Evolutionary conservation across 2,329 filamentous ascomycete genomes (phyloP), one percentile per base, ranked within the genome.

Genomic region (Monosporascus sp.): DNA sequence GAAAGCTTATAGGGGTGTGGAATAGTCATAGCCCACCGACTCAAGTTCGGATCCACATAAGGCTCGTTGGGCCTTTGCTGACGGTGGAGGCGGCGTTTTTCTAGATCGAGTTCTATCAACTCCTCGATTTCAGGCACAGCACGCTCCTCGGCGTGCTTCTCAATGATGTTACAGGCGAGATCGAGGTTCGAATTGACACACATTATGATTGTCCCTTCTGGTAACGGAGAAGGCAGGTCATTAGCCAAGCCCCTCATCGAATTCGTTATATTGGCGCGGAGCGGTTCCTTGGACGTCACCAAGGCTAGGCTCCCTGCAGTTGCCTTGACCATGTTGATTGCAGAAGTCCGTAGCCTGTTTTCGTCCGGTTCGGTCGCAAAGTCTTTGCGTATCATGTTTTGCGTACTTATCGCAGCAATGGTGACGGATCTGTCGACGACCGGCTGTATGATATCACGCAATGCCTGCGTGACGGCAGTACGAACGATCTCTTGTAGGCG

Each of bases 131-230:
- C 94, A 2, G 90, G 88, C 39, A 97, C 78, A 9, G 94, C 94
- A 56, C 93, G 89, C 65, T 96, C 89, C 69, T 97, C 93, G 3
- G 94, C 95, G 50, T 94, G 92, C 70, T 94, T 91, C 71, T 99
- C 94, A 46, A 99, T 95, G 57, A 97, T 89, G 62, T 83, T 88
- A 67, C 94, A 97, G 47, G 95, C 93, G 41, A 91, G 81, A 62
- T 99, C 94, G 31, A 99, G 80, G 68, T 99, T 99, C 60, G 95
- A 93, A 69, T 97, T 99, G 56, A 99, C 93, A 71, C 95, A 97
- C 90, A 99, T 97, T 53, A 97, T 83, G 56, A 99, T 94, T 35
- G 94, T 89, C 7, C 94, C 94, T 72, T 99, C 94, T 0, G 94
- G 90, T 57, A 99, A 80, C 17, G 89, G 89, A 50, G 90, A 88